Conservation (phyloP, 106 monocot genomes). For the Amphibolis antarctica region DNA sequence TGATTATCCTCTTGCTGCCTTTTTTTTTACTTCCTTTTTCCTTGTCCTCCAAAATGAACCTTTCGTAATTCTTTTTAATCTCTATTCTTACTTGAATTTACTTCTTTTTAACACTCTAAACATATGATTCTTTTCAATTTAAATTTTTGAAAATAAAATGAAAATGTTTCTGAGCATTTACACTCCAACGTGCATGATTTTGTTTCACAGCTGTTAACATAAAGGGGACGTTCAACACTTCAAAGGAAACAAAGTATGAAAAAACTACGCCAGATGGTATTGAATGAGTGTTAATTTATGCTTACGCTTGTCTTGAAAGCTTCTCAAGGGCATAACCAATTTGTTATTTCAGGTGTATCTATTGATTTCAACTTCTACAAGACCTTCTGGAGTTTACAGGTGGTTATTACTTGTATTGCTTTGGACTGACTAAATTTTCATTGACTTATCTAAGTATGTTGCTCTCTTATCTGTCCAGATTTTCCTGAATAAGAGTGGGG, state of each 20-base stretch:
- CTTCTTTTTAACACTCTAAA: no score
- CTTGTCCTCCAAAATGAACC: no score
- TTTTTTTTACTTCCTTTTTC: no score
- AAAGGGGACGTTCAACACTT: conserved; percentile 91
- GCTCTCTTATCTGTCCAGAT: not conserved
- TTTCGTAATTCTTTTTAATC: no score
- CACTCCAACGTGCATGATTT: no score
- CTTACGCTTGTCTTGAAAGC: not conserved
- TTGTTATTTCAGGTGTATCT: conserved; percentile 45
- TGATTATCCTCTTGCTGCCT: no score
- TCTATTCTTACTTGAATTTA: no score
- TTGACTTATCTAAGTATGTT: not conserved
- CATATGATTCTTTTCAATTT: no score
- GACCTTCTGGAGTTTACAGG: conserved; percentile 99
- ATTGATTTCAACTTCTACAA: conserved; percentile 99
- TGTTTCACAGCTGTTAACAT: conserved; percentile 73
- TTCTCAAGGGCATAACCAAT: not conserved
- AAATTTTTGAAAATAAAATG: no score
- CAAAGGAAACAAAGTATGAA: conserved; percentile 96
- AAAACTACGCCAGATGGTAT: conserved; percentile 86
- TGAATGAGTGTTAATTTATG: conserved; percentile 1
- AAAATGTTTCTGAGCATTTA: no score
- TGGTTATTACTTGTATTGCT: conserved; percentile 13
- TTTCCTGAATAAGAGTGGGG: no score
- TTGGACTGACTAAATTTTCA: not conserved